Evolutionary conservation across 176 grass and related monocot species (phyloP).

Genomic region (Aegilops bicornis): DNA sequence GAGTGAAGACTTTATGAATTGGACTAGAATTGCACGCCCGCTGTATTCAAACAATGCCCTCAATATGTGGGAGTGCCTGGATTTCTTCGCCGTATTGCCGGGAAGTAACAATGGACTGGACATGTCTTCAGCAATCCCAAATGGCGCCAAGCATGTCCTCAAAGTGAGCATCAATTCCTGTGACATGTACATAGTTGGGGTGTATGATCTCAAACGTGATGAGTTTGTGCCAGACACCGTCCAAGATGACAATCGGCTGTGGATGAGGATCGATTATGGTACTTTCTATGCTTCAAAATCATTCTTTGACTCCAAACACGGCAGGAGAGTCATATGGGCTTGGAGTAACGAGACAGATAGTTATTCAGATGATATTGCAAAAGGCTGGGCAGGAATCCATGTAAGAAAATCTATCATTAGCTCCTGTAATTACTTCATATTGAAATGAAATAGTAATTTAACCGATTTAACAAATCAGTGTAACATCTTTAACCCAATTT

Average conservation of each 20-base stretch:
- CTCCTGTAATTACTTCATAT: not conserved
- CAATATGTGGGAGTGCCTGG: conserved; percentile 67
- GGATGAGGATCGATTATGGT: conserved; percentile 69
- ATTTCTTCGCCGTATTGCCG: conserved; percentile 52
- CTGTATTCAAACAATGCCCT: not conserved
- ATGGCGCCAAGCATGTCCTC: conserved; percentile 61
- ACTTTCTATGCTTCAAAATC: conserved; percentile 94
- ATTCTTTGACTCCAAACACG: conserved; percentile 61
- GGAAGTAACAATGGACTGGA: conserved; percentile 51
- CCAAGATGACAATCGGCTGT: conserved; percentile 47
- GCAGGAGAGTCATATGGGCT: conserved; percentile 69
- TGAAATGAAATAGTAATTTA: not conserved
- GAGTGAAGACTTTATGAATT: not conserved
- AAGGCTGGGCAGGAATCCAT: conserved; percentile 93
- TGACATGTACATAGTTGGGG: conserved; percentile 75
- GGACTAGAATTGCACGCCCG: not conserved
- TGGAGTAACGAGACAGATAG: conserved; percentile 86
- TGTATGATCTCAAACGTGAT: conserved; percentile 51
- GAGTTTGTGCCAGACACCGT: conserved; percentile 55
- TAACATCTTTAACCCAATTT: not conserved
- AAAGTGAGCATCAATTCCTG: conserved; percentile 59
- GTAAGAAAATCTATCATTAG: conserved; percentile 29
- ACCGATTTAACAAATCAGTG: not conserved
- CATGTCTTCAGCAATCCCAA: conserved; percentile 31
- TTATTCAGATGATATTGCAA: conserved; percentile 45